Base-by-base conservation (phyloP, 2,329 filamentous ascomycete genomes). In the Leptographium procerum region DNA sequence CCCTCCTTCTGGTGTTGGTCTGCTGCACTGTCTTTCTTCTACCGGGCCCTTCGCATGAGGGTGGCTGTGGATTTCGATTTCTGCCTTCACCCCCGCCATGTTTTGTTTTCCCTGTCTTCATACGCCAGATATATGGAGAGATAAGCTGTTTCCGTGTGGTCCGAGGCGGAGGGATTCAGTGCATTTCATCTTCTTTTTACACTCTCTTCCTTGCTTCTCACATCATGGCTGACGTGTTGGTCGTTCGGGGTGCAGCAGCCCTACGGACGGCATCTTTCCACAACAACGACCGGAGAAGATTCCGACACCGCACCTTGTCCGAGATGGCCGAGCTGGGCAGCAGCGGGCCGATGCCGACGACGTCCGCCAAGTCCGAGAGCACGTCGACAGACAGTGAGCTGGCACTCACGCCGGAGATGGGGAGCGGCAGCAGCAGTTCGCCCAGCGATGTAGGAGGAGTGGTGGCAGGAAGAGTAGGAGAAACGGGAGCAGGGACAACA, bases 311-410 rank as follows among this genome's bases (percentile, higher is more conserved):
- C 52, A 72, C 71, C 16, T 66, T 73, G 52, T 65, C 68, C 65
- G 71, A 77, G 58, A 79, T 79, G 77, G 72, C 73, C 40, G 72
- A 75, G 57, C 63, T 66, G 56, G 70, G 66, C n/a, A 10, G 53
- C 36, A n/a, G 24, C 36, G 14, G 7, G 53, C 33, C 34, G 34
- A 16, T 40, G 14, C n/a, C 19, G 54, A 24, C 9, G 13, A 22
- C 52, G 26, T 14, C 45, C 62, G 68, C 65, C 59, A 73, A 68
- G 61, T 73, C 70, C 40, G 73, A 75, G 28, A 69, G 67, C 45
- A 65, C 67, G 19, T 68, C 69, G 50, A 73, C 72, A 33, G 75
- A 77, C 59, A 76, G 75, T 64, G 77, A 79, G 52, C 64, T 66
- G 19, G 65, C 71, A 40, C 65, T 73, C 40, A 76, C 73, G 1